phyloP scores from a whole-genome alignment of 371 early-diverging fungal species.

The Zopfochytrium polystomum region DNA sequence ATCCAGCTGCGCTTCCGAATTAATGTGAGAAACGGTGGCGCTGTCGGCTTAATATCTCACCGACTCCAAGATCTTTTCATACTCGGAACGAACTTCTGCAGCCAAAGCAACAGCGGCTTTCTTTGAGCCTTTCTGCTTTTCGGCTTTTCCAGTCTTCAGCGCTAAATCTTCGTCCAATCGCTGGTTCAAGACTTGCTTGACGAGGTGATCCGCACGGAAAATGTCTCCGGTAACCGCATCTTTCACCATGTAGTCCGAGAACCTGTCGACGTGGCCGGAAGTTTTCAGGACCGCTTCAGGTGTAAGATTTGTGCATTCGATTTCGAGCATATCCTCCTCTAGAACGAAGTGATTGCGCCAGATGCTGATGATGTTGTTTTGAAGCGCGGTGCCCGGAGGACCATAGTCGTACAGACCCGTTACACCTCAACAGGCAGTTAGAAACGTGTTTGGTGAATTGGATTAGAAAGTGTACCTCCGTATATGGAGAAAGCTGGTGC shows the following conservation, averaged over 20 bases:
- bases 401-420: conserved; percentile 99
- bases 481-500: conserved; percentile 94
- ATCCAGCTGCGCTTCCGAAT: conserved; percentile 68
- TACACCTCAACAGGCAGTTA: conserved; percentile 61
- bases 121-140: conserved; percentile 71
- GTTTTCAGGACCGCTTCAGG: conserved; percentile 97
- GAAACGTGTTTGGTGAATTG: conserved; percentile 1
- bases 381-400: conserved; percentile 93
- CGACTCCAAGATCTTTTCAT: conserved; percentile 83
- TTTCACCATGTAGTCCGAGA: conserved; percentile 98
- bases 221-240: conserved; percentile 93
- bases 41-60: conserved; percentile 35
- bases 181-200: conserved; percentile 89
- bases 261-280: conserved; percentile 99
- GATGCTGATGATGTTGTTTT: conserved; percentile 87
- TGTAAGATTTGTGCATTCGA: conserved; percentile 97
- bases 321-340: conserved; percentile 99
- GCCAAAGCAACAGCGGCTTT: conserved; percentile 68
- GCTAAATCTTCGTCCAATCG: conserved; percentile 59
- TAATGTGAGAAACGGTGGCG: not conserved
- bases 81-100: conserved; percentile 63
- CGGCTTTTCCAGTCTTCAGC: conserved; percentile 24
- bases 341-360: conserved; percentile 98
- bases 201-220: conserved; percentile 98
- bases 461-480: conserved; percentile 68